Conservation (phyloP, 2,329 filamentous ascomycete genomes). For the Microsporum ferrugineum region DNA sequence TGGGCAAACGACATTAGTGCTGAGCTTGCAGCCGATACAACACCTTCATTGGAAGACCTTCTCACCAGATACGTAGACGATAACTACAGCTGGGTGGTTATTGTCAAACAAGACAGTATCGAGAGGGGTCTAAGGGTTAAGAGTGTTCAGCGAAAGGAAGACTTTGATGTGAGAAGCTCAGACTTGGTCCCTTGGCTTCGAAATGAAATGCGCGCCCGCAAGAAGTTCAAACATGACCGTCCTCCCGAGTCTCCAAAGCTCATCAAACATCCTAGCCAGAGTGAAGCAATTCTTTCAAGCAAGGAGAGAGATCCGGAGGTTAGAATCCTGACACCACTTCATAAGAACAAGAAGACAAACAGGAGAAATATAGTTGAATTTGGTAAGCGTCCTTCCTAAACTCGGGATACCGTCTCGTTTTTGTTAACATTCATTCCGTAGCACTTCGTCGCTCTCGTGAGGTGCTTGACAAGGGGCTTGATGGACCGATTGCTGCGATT, state of each 20-base stretch:
- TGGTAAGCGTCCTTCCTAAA: constrained; percentile 43
- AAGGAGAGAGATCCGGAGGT: constrained; percentile 57
- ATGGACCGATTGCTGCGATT: constrained; percentile 73
- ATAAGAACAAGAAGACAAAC: constrained; percentile 84
- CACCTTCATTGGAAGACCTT: constrained; percentile 62
- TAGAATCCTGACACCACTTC: constrained; percentile 69
- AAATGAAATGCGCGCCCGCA: constrained; percentile 67
- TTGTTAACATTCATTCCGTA: constrained; percentile 10
- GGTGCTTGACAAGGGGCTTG: constrained; percentile 58
- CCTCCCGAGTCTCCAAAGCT: constrained; percentile 29
- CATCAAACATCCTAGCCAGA: constrained; percentile 31
- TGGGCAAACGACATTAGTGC: constrained; percentile 79
- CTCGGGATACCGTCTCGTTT: not conserved
- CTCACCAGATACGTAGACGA: constrained; percentile 54
- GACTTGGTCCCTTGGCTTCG: constrained; percentile 73
- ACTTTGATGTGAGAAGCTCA: constrained; percentile 60
- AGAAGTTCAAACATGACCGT: constrained; percentile 45
- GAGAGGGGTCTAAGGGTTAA: constrained; percentile 59
- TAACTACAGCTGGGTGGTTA: constrained; percentile 77
- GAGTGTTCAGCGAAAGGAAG: constrained; percentile 65
- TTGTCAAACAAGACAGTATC: constrained; percentile 60
- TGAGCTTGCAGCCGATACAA: constrained; percentile 70
- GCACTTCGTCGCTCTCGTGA: constrained; percentile 46
- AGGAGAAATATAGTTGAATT: constrained; percentile 76
- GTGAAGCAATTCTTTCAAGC: constrained; percentile 24